Base-by-base conservation (phyloP, 1,284 basidiomycete species). In the Apiotrichum siamense region DNA sequence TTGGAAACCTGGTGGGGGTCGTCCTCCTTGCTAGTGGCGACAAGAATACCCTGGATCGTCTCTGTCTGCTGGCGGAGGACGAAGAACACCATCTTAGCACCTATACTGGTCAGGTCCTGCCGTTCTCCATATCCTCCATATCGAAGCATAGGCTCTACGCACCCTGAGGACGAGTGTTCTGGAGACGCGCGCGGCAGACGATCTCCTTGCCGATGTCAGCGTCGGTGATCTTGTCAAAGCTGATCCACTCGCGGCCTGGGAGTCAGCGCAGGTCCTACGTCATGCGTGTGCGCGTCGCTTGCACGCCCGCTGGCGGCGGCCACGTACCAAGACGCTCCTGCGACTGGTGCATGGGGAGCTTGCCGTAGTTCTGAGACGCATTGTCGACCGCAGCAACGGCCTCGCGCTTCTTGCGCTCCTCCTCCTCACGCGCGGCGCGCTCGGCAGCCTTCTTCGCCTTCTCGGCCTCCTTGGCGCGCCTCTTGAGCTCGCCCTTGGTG, bases 401-500 rank as follows among this genome's bases (percentile, higher is more conserved):
- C 57, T 84, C 84, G 57, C 85, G 80, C 62, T 84, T 82, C 50
- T 82, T 81, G 52, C 84, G 85, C 47, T 87, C 81, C 59, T 89
- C 88, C 48, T 85, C 81, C 55, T 83, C 84, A 64, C 84, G 87
- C 15, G 87, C 88, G 7, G 82, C 83, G 59, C 84, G 85, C 69
- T 89, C 88, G 31, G 86, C 87, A 6, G 86, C 88, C 73, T 91
- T 93, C 74, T 86, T 87, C 23, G 86, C 87, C 69, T 98, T 97
- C 75, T 96, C 91, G 18, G 85, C 87, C 56, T 88, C 86, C 74
- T 94, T 96, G 26, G 87, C 88, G 29, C 84, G 82, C 77, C 93
- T 96, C 79, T 97, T 97, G 58, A 92, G 76, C 66, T 94, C 91
- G 68, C 80, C 90, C 77, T 97, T 97, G 53, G 86, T 85, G 7